A percentile compares a stretch with the other conserved stretches of the same genome.
These are phyloP conservation scores for Globisporangium middletonii DNA, from an alignment of 352 stramenopile genomes.

Conservation along the genomic window DNA sequence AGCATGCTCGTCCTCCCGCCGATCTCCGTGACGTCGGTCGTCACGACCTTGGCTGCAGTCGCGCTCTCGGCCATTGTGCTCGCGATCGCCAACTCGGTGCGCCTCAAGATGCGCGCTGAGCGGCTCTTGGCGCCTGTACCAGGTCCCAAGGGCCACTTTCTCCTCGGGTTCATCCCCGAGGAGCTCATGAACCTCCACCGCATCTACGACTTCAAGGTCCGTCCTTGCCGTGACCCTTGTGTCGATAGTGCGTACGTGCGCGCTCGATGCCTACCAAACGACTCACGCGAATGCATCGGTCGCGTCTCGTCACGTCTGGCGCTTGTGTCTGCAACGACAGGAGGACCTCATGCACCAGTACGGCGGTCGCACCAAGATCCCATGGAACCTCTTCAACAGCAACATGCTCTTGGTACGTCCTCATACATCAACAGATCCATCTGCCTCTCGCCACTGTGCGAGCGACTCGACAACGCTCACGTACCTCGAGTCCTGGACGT, in stretches of 20 bases:
- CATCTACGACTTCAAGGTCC: slow-evolving; percentile 10
- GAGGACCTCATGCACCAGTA: slow-evolving; percentile 32
- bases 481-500: too few relatives aligned
- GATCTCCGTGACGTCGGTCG: neutral
- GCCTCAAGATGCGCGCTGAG: slow-evolving; percentile 3
- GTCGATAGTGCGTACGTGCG: neutral
- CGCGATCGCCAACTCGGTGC: neutral
- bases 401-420: neutral
- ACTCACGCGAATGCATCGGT: too few relatives aligned
- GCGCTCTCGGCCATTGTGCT: neutral
- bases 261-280: too few relatives aligned
- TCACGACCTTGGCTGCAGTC: neutral
- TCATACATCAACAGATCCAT: too few relatives aligned
- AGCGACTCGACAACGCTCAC: too few relatives aligned
- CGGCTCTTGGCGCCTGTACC: slow-evolving; percentile 8
- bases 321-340: slow-evolving; percentile 4
- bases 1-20: neutral
- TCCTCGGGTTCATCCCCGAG: slow-evolving; percentile 4
- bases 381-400: slow-evolving; percentile 43
- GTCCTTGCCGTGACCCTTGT: neutral
- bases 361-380: slow-evolving; percentile 50
- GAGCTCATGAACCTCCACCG: slow-evolving; percentile 7
- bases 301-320: neutral
- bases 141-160: slow-evolving; percentile 5
- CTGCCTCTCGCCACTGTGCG: neutral